These are phyloP conservation scores for Pythium vanterpoolii DNA, from an alignment of 352 stramenopile genomes.

Conservation along the genomic window DNA sequence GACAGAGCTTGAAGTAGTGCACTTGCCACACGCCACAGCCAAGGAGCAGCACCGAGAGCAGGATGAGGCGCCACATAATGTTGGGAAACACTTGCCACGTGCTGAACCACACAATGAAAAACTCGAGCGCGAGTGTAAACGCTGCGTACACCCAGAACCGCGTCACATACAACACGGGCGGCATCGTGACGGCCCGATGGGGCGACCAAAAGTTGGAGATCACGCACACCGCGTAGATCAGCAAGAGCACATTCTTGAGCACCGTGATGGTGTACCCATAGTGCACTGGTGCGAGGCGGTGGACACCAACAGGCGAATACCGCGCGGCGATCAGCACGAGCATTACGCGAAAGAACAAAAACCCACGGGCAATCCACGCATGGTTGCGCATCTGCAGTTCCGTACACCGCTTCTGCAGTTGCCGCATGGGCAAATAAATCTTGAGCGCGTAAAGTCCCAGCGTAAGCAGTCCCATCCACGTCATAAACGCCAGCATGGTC, in stretches of 20 bases:
- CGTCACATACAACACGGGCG: slow-evolving; percentile 64
- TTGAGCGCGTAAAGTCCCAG: slow-evolving; percentile 57
- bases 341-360: slow-evolving; percentile 50
- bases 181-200: slow-evolving; percentile 49
- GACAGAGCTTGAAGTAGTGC: slow-evolving; percentile 57
- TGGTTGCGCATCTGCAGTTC: slow-evolving; percentile 56
- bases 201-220: slow-evolving; percentile 81
- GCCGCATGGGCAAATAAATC: slow-evolving; percentile 54
- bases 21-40: slow-evolving; percentile 64
- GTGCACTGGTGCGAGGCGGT: slow-evolving; percentile 66
- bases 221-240: slow-evolving; percentile 71
- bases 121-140: slow-evolving; percentile 38
- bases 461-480: slow-evolving; percentile 57
- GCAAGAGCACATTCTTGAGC: slow-evolving; percentile 76
- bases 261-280: slow-evolving; percentile 76
- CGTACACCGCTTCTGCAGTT: slow-evolving; percentile 56
- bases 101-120: slow-evolving; percentile 76
- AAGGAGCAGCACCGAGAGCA: slow-evolving; percentile 49
- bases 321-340: slow-evolving; percentile 55
- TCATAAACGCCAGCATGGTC: slow-evolving; percentile 57
- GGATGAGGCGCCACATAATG: slow-evolving; percentile 68
- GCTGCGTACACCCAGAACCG: slow-evolving; percentile 71
- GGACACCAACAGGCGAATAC: slow-evolving; percentile 56
- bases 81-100: slow-evolving; percentile 79
- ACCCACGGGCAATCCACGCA: slow-evolving; percentile 44